These are phyloP conservation scores for Hypoxylon sp. DNA, from an alignment of 2,329 filamentous ascomycete species.

Conservation along the genomic window DNA sequence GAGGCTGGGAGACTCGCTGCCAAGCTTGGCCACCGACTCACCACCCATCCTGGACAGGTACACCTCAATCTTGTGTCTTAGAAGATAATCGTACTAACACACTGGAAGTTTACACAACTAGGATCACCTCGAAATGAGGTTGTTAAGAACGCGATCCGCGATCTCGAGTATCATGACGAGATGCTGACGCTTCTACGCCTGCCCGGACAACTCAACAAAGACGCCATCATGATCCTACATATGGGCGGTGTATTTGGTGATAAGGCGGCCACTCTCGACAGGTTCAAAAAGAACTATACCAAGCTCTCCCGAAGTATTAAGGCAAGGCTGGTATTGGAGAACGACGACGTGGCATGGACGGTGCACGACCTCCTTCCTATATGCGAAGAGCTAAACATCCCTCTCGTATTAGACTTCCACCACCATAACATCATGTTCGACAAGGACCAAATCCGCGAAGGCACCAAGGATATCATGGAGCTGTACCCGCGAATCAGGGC, in stretches of 20 bases:
- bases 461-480: conserved; percentile 82
- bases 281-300: conserved; percentile 83
- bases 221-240: conserved; percentile 95
- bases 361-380: conserved; percentile 91
- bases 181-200: conserved; percentile 83
- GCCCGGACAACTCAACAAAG: conserved; percentile 82
- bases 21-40: conserved; percentile 85
- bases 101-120: conserved; percentile 83
- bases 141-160: conserved; percentile 81
- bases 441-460: conserved; percentile 79
- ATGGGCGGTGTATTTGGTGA: conserved; percentile 94
- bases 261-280: conserved; percentile 81
- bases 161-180: conserved; percentile 91
- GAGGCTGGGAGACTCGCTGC: conserved; percentile 83
- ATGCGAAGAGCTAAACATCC: conserved; percentile 95
- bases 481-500: conserved; percentile 83
- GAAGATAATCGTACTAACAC: conserved; percentile 22
- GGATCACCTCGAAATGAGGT: conserved; percentile 86
- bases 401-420: conserved; percentile 91
- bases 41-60: conserved; percentile 88
- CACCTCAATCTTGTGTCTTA: conserved; percentile 8
- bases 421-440: conserved; percentile 97
- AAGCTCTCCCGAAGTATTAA: conserved; percentile 79
- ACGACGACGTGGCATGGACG: conserved; percentile 94
- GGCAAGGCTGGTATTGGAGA: conserved; percentile 87